Evolutionary conservation across 2,329 filamentous ascomycete genomes (phyloP).

Genomic region (Penicillium sp.): DNA sequence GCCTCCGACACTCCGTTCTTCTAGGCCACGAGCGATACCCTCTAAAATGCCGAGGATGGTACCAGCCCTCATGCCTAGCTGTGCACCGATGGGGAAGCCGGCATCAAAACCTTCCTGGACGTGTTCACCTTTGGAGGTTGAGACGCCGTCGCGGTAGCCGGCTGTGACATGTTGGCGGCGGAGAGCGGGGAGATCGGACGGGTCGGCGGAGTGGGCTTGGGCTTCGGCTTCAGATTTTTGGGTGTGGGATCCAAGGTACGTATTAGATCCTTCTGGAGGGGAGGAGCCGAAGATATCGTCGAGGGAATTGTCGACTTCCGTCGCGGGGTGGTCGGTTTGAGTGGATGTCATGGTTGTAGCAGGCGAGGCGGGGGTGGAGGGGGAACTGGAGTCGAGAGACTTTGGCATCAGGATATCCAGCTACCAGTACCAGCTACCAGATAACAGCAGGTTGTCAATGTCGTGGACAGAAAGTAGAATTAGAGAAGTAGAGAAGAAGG

Average conservation of each 20-base stretch:
- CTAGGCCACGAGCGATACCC: conserved; percentile 58
- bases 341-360: conserved; percentile 28
- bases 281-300: conserved; percentile 51
- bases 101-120: conserved; percentile 92
- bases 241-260: not conserved
- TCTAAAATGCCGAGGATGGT: conserved; percentile 77
- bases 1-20: conserved; percentile 28
- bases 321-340: conserved; percentile 15
- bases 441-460: too few species aligned
- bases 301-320: conserved; percentile 32
- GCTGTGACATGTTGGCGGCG: conserved; percentile 78
- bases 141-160: conserved; percentile 88
- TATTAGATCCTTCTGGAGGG: conserved; percentile 28
- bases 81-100: conserved; percentile 82
- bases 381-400: conserved; percentile 19
- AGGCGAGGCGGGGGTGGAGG: conserved; percentile 23
- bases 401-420: too few species aligned
- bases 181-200: conserved; percentile 74
- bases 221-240: not conserved
- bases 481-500: not conserved
- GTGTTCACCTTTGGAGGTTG: conserved; percentile 71
- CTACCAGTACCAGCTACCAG: too few species aligned
- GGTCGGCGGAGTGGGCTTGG: conserved; percentile 33
- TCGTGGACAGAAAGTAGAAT: not conserved
- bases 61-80: conserved; percentile 75